These are phyloP conservation scores for Calonectria leucothoes DNA, from an alignment of 2,329 filamentous ascomycete genomes.

Conservation along the genomic window DNA sequence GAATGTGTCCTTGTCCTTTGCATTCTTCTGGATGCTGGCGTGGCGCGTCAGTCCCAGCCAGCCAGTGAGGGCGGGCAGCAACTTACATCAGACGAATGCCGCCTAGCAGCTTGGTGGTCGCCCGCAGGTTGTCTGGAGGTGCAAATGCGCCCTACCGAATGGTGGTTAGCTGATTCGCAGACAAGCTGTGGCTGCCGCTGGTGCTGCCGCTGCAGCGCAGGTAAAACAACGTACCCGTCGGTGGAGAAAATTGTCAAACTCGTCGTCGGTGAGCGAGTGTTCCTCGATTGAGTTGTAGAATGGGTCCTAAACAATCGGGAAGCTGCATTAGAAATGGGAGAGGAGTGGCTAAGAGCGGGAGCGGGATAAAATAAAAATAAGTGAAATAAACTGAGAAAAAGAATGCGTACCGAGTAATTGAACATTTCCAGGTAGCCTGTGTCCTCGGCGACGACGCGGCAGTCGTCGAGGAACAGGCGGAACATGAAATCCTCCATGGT, in stretches of 20 bases:
- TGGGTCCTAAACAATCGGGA: constrained; percentile 54
- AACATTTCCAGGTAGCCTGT: constrained; percentile 69
- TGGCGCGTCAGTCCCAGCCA: neutral
- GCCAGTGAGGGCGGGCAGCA: constrained; percentile 5
- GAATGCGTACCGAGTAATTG: constrained; percentile 65
- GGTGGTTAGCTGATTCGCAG: neutral
- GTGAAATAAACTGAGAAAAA: too few species aligned
- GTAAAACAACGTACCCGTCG: constrained; percentile 54
- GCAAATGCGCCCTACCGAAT: constrained; percentile 63
- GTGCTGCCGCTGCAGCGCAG: neutral
- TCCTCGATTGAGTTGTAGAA: constrained; percentile 62
- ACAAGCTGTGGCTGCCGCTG: neutral
- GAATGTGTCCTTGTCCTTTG: constrained; percentile 69
- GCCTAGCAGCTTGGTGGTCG: constrained; percentile 58
- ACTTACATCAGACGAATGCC: constrained; percentile 68
- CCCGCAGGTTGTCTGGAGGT: constrained; percentile 54
- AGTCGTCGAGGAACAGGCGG: constrained; percentile 58
- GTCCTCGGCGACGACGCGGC: constrained; percentile 60
- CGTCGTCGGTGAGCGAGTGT: constrained; percentile 62
- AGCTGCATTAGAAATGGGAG: neutral
- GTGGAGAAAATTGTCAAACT: constrained; percentile 69
- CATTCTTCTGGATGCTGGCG: constrained; percentile 66
- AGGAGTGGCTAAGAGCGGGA: neutral
- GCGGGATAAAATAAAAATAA: neutral
- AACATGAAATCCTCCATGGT: constrained; percentile 72